These are phyloP conservation scores for Venturia carpophila DNA, from an alignment of 2,329 filamentous ascomycete genomes.

Conservation along the genomic window DNA sequence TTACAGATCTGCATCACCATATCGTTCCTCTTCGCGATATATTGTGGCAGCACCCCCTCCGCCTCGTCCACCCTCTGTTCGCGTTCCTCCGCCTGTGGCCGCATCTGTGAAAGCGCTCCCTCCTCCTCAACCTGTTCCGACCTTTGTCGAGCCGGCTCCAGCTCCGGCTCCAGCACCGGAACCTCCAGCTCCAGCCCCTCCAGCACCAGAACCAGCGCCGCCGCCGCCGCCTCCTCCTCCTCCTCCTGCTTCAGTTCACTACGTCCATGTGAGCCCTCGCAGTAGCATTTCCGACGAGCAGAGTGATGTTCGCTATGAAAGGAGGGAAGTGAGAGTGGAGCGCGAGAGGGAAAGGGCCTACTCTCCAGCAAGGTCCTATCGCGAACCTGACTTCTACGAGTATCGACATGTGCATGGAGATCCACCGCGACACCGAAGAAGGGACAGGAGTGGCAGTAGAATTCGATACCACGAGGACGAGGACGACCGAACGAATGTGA, in stretches of 20 bases:
- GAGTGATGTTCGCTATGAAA: slow-evolving; percentile 19
- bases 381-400: slow-evolving; percentile 31
- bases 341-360: slow-evolving; percentile 23
- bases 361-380: slow-evolving; percentile 27
- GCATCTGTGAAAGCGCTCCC: slow-evolving; percentile 18
- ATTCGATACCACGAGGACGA: slow-evolving; percentile 15
- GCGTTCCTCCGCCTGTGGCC: slow-evolving; percentile 21
- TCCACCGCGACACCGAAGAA: slow-evolving; percentile 24
- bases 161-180: slow-evolving; percentile 25
- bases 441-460: slow-evolving; percentile 24
- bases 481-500: slow-evolving; percentile 21
- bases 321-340: slow-evolving; percentile 28
- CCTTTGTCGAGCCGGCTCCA: slow-evolving; percentile 32
- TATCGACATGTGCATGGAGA: slow-evolving; percentile 39
- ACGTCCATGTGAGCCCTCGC: slow-evolving; percentile 39
- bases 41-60: slow-evolving; percentile 20
- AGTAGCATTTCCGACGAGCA: slow-evolving; percentile 32
- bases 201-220: slow-evolving; percentile 26
- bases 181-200: slow-evolving; percentile 25
- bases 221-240: slow-evolving; percentile 24
- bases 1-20: not conserved
- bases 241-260: slow-evolving; percentile 30
- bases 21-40: slow-evolving; percentile 4
- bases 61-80: slow-evolving; percentile 22
- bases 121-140: slow-evolving; percentile 31